Conservation (phyloP, 176 grass and related monocot genomes). For the Carex pumila region DNA sequence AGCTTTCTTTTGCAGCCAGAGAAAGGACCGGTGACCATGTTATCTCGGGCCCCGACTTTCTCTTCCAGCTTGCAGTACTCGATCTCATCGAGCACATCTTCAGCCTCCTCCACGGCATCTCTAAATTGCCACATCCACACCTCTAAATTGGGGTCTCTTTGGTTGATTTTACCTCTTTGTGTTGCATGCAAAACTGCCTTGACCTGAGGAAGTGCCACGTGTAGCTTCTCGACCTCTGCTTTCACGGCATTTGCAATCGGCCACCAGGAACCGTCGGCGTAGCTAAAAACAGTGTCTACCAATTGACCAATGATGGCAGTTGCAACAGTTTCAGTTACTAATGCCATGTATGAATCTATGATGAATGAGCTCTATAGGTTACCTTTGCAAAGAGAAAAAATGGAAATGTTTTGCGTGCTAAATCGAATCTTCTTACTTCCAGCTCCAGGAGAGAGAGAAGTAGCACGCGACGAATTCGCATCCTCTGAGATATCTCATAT, state of each 20-base stretch:
- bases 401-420: background rate
- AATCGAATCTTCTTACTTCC: background rate
- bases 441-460: background rate
- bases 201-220: background rate
- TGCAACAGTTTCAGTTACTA: background rate
- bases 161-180: constrained; percentile 9
- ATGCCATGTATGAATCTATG: background rate
- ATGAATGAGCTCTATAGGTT: background rate
- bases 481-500: too few relatives aligned
- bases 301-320: background rate
- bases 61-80: background rate
- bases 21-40: constrained; percentile 3
- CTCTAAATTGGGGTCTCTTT: background rate
- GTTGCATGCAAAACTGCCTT: background rate
- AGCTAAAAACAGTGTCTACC: background rate
- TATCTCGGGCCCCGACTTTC: background rate
- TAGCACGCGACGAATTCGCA: background rate
- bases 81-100: constrained; percentile 14
- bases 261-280: background rate
- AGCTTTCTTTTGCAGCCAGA: constrained; percentile 4
- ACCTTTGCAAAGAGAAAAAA: background rate
- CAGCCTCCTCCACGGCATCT: constrained; percentile 16
- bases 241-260: background rate
- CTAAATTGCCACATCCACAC: constrained; percentile 14
- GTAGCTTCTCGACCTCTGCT: background rate